Conservation (phyloP, 805 yeast genomes). For the Cyberlindnera xishuangbannaensis region DNA sequence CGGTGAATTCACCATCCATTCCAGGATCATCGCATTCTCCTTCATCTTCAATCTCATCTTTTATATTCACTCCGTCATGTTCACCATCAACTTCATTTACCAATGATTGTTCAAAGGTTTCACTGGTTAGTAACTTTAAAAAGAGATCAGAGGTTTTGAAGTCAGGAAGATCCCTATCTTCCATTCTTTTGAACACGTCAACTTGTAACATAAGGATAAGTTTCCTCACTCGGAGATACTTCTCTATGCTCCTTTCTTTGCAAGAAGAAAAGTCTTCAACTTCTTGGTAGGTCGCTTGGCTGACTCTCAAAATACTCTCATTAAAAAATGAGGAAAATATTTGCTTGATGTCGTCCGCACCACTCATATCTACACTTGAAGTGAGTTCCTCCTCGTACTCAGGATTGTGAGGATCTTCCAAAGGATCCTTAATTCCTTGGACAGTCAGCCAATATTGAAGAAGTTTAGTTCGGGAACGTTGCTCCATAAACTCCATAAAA, state of each 20-base stretch:
- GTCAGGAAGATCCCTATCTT: constrained; percentile 45
- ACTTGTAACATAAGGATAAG: constrained; percentile 56
- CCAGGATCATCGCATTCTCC: too few species aligned
- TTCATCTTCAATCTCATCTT: background rate
- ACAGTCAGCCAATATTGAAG: constrained; percentile 65
- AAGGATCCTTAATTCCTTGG: constrained; percentile 65
- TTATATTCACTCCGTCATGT: constrained; percentile 5
- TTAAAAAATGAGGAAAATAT: constrained; percentile 42
- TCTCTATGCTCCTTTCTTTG: constrained; percentile 11
- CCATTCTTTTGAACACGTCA: constrained; percentile 45
- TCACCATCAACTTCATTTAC: constrained; percentile 24
- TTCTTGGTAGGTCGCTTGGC: constrained; percentile 23
- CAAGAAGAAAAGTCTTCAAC: constrained; percentile 34
- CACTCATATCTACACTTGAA: constrained; percentile 35
- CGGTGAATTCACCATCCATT: constrained; percentile 7
- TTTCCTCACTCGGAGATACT: constrained; percentile 51
- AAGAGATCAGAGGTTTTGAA: constrained; percentile 58
- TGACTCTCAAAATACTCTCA: constrained; percentile 27
- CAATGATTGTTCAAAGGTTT: constrained; percentile 27
- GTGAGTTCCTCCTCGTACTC: constrained; percentile 24
- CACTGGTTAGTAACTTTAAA: constrained; percentile 45
- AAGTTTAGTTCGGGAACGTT: constrained; percentile 36
- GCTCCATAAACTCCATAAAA: constrained; percentile 53
- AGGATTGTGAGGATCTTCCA: constrained; percentile 38
- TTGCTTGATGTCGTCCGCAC: constrained; percentile 45